Base-by-base conservation (phyloP, 2,329 filamentous ascomycete genomes). In the Lachnellula subtilissima region DNA sequence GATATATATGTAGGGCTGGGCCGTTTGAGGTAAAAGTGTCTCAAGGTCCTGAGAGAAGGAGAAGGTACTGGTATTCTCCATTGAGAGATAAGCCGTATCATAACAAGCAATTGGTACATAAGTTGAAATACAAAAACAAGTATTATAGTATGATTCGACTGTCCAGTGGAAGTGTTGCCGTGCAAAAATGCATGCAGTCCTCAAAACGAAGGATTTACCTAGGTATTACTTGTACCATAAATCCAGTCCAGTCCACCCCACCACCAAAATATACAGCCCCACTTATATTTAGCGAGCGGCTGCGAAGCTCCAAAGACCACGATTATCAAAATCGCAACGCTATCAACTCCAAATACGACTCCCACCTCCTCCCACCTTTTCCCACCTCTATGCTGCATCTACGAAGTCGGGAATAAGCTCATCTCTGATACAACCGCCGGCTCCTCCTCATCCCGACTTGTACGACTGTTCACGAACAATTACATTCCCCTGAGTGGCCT, bases 221-320 rank as follows among this genome's bases (percentile, higher is more conserved):
- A 22, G 22, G 22, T 22, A 3, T 22, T 22, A 22, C 19, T 19
- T 19, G 19, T 19, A 19, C 2, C 22, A 8, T 25, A 25, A 25
- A 25, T 5, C 25, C 25, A 25, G 25, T 8, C 1, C 25, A 25
- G 25, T 8, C 36, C 36, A 48, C 22, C 22, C 19, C 25, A 45
- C 12, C 22, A 40, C 11, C 40, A 40, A 25, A 37, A n/a, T 12
- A 39, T 47, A 25, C 45, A 5, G 23, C 23, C 15, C 28, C n/a
- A 36, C 25, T n/a, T 8, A 36, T 36, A 39, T 51, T 51, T 60
- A 60, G 55, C 35, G 53, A 54, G 5, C 12, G 43, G 35, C 17
- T 11, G 3, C 48, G 46, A 35, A 62, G 60, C 58, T 61, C 57
- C 55, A 61, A 58, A 61, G 58, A 63, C 59, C 61, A 63, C 59